Percentiles rank a stretch among this genome's conserved stretches.
phyloP scores from a whole-genome alignment of 2,329 filamentous ascomycete species.

The Lachnellula occidentalis region DNA sequence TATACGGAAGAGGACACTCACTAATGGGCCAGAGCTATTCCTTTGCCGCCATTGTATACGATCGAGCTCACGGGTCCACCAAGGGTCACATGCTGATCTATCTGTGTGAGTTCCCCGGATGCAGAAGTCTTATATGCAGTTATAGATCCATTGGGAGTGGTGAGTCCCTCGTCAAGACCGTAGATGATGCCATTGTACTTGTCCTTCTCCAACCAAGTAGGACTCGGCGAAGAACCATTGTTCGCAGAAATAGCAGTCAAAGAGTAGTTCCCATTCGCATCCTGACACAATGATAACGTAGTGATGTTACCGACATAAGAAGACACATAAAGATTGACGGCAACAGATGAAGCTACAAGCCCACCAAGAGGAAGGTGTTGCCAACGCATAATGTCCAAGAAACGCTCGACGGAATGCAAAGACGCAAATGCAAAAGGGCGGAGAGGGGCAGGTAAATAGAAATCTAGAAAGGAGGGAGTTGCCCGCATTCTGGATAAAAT shows the following conservation, averaged over 20 bases:
- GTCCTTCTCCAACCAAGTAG: constrained; percentile 26
- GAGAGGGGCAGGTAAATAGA: background rate
- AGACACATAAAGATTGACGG: constrained; percentile 33
- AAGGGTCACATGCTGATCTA: constrained; percentile 38
- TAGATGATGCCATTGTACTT: constrained; percentile 23
- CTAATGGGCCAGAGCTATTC: constrained; percentile 31
- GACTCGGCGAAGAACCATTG: constrained; percentile 20
- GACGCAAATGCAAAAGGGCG: background rate
- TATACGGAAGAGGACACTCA: constrained; percentile 41
- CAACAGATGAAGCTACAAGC: constrained; percentile 15
- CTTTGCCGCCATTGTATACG: constrained; percentile 39
- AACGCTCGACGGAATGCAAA: background rate
- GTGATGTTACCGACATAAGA: constrained; percentile 35
- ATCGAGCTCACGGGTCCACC: constrained; percentile 31
- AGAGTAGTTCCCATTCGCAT: constrained; percentile 19
- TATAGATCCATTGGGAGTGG: constrained; percentile 16
- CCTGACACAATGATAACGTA: constrained; percentile 27
- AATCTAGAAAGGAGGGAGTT: background rate
- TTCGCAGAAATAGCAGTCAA: constrained; percentile 18
- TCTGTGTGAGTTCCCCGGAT: constrained; percentile 36
- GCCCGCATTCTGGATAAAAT: background rate
- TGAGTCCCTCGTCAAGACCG: constrained; percentile 23
- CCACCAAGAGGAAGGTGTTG: constrained; percentile 12
- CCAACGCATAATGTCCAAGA: constrained; percentile 15
- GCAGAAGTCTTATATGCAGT: constrained; percentile 26